These are phyloP conservation scores for Dendrobium chrysotoxum DNA, from an alignment of 106 monocot genomes.

Conservation along the genomic window DNA sequence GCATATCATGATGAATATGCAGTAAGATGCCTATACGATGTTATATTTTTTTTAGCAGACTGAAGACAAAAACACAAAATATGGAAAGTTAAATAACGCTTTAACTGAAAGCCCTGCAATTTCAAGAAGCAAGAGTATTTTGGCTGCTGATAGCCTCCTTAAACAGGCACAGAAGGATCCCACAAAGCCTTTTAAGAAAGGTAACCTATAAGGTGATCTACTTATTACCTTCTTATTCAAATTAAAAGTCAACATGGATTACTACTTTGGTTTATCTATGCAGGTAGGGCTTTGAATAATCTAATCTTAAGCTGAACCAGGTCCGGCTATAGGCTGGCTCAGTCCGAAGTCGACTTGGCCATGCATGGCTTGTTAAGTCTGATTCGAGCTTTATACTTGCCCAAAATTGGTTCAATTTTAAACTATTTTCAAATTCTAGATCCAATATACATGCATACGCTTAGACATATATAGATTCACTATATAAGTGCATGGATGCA, in stretches of 20 bases:
- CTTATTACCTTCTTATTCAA: neutral
- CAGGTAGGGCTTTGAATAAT: neutral
- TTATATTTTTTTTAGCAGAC: conserved; percentile 1
- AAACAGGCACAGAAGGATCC: conserved; percentile 5
- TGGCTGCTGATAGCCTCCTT: neutral
- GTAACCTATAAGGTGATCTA: neutral
- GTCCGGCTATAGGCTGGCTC: neutral
- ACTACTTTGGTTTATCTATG: no score
- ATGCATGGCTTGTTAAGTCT: no score
- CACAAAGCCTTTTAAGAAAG: neutral
- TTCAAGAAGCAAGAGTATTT: neutral
- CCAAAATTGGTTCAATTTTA: neutral
- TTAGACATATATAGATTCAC: no score
- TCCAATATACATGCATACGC: neutral
- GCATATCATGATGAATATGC: neutral
- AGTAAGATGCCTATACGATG: neutral
- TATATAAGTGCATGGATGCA: no score
- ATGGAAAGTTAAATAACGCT: conserved; percentile 6
- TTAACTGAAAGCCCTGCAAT: neutral
- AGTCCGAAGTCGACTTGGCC: no score
- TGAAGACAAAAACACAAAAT: neutral
- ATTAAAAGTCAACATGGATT: neutral
- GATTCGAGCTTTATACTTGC: neutral
- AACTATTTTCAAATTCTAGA: neutral
- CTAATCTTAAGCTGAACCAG: neutral